A percentile compares a stretch with the other conserved stretches of the same genome.
phyloP scores from a whole-genome alignment of 1,284 basidiomycete genomes.

The Tilletia walkeri region DNA sequence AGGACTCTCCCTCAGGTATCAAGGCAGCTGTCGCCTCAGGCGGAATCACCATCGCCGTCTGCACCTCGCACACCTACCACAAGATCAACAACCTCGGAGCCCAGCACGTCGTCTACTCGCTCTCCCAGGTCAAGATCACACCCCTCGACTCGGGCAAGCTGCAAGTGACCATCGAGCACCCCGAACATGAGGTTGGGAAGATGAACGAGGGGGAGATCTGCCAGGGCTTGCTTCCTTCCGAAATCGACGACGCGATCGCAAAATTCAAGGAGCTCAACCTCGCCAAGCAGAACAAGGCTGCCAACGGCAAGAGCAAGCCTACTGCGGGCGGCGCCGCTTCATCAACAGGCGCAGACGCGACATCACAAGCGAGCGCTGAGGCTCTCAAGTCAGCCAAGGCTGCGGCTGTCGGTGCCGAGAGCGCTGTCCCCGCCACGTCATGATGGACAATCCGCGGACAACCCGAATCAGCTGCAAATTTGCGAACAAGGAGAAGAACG shows the following conservation, averaged over 20 bases:
- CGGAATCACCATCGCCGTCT: slow-evolving; percentile 73
- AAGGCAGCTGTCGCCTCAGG: slow-evolving; percentile 68
- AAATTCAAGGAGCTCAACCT: slow-evolving; percentile 20
- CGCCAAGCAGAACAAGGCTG: slow-evolving; percentile 18
- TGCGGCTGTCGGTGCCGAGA: slow-evolving; percentile 11
- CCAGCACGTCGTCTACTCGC: slow-evolving; percentile 20
- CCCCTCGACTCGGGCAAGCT: background rate
- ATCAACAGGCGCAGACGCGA: background rate
- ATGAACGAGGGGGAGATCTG: slow-evolving; percentile 18
- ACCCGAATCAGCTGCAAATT: too few relatives aligned
- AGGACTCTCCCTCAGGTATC: slow-evolving; percentile 64
- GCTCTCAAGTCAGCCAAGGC: slow-evolving; percentile 10
- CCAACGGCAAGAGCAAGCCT: background rate
- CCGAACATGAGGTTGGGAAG: background rate
- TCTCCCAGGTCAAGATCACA: slow-evolving; percentile 15
- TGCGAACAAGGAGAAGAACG: too few relatives aligned
- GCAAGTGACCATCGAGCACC: slow-evolving; percentile 14
- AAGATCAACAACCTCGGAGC: slow-evolving; percentile 24
- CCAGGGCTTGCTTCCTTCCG: slow-evolving; percentile 15
- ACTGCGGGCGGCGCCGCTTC: background rate
- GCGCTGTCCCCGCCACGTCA: background rate
- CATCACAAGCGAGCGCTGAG: background rate
- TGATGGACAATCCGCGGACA: background rate
- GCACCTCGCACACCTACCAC: slow-evolving; percentile 60
- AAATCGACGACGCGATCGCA: slow-evolving; percentile 16